phyloP scores from a whole-genome alignment of 2,329 filamentous ascomycete species.

The Ophiostoma piceae region DNA sequence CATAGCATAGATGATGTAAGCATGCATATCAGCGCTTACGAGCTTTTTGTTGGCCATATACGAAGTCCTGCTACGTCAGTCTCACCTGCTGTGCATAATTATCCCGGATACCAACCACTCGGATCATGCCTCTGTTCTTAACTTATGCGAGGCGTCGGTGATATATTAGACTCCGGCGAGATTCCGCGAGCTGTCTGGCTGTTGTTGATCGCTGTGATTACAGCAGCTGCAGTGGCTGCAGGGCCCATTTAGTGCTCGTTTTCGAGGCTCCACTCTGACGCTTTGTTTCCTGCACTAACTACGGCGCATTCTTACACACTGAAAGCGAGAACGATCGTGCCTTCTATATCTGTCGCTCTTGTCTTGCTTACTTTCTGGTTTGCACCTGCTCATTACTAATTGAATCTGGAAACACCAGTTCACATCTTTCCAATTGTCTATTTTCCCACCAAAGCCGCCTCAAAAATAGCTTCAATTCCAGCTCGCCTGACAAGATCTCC shows the following conservation, averaged over 20 bases:
- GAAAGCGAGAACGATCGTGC: constrained; percentile 8
- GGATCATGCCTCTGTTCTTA: background rate
- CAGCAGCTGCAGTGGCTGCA: background rate
- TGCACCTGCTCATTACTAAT: background rate
- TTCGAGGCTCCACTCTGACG: background rate
- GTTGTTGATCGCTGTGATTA: background rate
- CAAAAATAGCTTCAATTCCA: background rate
- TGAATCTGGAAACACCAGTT: background rate
- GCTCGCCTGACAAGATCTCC: background rate
- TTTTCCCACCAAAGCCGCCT: background rate
- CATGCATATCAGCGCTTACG: background rate
- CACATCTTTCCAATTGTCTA: background rate
- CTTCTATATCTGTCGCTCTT: constrained; percentile 8
- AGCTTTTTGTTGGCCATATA: background rate
- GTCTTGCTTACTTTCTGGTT: background rate
- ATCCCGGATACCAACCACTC: background rate
- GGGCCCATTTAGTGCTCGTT: background rate
- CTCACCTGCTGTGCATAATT: background rate
- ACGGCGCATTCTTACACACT: background rate
- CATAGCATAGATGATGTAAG: background rate
- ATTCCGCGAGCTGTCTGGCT: background rate
- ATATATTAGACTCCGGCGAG: background rate
- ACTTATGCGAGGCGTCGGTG: background rate
- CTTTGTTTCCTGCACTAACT: background rate
- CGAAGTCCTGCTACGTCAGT: background rate